Evolutionary conservation across 371 early-diverging fungal genomes (phyloP), one percentile per base, ranked within the genome.

Genomic region (Fennellomyces sp.): DNA sequence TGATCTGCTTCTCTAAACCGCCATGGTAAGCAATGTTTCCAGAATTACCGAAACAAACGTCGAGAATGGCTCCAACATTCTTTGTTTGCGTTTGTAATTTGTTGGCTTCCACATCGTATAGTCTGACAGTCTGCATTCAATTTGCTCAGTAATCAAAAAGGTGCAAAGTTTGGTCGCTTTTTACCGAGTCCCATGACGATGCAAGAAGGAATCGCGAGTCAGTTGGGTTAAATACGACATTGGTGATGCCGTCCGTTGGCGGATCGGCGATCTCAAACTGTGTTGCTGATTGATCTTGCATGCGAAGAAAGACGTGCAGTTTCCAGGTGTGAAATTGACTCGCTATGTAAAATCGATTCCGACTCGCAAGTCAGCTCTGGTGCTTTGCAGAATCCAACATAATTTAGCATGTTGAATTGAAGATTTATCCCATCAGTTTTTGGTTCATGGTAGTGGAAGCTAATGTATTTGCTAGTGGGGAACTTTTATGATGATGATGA

Each of bases 111-210:
- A 86, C 87, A 69, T 97, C 90, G 64, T 97, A 95, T 3, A 95
- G 73, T 3, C 93, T 81, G 23, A 95, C 88, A 12, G 76, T 85
- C 90, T 94, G 26, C 1, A 26, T 13, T n/a, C 11, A 6, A 28
- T 28, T 17, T 10, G 19, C 25, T 10, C 27, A 31, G 7, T 4
- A 2, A 56, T 45, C 21, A 27, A 3, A 13, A 2, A 33, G 13
- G 35, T 6, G 35, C 8, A 33, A 33, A 45, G 21, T 45, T 8
- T 7, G 7, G 25, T 42, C 35, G 35, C 35, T 5, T 21, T 36
- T 65, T 83, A 91, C 93, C 78, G 80, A 85, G 72, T 97, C 97
- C 97, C 97, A 97, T 7, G 93, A 92, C 17, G 94, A 84, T 7
- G 82, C 93, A 33, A 93, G 80, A 21, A 97, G 75, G 17, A 84